phyloP scores from a whole-genome alignment of 176 grass and related monocot genomes.

The Panicum miliaceum region DNA sequence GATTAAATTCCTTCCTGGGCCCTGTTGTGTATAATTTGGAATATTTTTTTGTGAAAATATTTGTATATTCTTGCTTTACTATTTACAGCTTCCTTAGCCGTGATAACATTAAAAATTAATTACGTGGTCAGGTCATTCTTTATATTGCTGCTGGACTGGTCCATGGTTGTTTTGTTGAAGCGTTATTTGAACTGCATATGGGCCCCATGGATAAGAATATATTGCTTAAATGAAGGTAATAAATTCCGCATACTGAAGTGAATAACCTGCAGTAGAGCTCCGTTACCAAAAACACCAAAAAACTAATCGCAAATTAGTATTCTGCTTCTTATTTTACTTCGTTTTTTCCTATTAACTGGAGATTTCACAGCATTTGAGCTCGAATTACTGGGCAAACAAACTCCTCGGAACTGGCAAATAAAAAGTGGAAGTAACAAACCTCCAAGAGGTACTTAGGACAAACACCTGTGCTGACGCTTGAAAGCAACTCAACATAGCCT shows the following conservation, averaged over 20 bases:
- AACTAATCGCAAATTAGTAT: neutral
- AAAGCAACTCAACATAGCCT: slow-evolving; percentile 62
- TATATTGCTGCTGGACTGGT: neutral
- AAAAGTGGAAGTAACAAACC: slow-evolving; percentile 23
- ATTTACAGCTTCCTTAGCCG: neutral
- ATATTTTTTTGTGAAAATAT: neutral
- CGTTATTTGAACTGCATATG: neutral
- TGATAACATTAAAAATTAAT: neutral
- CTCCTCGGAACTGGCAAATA: slow-evolving; percentile 24
- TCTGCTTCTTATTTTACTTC: neutral
- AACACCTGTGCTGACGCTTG: slow-evolving; percentile 57
- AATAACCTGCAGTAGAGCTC: neutral
- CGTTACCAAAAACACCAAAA: neutral
- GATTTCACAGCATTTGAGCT: neutral
- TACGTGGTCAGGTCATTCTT: neutral
- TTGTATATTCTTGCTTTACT: neutral
- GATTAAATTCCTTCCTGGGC: neutral
- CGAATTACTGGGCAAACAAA: slow-evolving; percentile 20
- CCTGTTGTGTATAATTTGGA: neutral
- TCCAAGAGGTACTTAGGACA: slow-evolving; percentile 38
- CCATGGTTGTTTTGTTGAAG: neutral
- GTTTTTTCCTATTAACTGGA: neutral
- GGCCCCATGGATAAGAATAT: neutral
- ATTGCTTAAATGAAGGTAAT: slow-evolving; percentile 8
- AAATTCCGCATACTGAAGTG: neutral